Base-by-base conservation (phyloP, 352 stramenopile genomes). In the Lagenidium giganteum region DNA sequence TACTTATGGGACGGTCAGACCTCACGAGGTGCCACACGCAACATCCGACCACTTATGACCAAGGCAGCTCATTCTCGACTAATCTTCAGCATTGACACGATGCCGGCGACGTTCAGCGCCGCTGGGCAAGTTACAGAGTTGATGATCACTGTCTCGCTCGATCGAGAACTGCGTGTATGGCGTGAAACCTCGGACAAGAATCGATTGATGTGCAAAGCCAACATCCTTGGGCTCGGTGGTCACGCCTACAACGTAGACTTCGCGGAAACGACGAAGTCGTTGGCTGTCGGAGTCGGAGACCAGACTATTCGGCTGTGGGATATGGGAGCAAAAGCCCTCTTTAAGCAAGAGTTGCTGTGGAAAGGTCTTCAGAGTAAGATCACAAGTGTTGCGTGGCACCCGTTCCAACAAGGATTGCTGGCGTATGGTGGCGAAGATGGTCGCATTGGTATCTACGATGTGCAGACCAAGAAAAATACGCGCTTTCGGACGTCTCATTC, bases 291-390 rank as follows among this genome's bases (percentile, higher is more conserved):
- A 12, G 47, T 87, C 27, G 79, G 73, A n/a, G 79, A 91, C 46
- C 64, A 88, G 42, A 85, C 76, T 6, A 86, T 91, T 49, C 75
- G 75, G 3, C 36, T 91, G 14, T 88, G 75, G 75, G 51, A 65
- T 18, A 20, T 83, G 3, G 33, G 9, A n/a, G 17, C 25, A 1
- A 56, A 46, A 18, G 36, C 22, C 20, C 44, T 44, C 31, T 13
- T 29, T 8, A 55, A 60, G 36, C 50, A 65, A 11, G 71, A 88
- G 3, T 16, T 88, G 32, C 62, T 88, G 8, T 91, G 79, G 79
- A 91, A 83, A 42, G 76, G 79, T 4, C 26, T 91, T 21, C 74
- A 91, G 33, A 87, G 75, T 57, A 88, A 88, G 37, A 43, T 91
- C 22, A 88, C 75, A 20, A 72, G 64, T 9, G 57, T 91, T 16